Conservation (phyloP, 495 filamentous ascomycete genomes). For the Cercophora samala region DNA sequence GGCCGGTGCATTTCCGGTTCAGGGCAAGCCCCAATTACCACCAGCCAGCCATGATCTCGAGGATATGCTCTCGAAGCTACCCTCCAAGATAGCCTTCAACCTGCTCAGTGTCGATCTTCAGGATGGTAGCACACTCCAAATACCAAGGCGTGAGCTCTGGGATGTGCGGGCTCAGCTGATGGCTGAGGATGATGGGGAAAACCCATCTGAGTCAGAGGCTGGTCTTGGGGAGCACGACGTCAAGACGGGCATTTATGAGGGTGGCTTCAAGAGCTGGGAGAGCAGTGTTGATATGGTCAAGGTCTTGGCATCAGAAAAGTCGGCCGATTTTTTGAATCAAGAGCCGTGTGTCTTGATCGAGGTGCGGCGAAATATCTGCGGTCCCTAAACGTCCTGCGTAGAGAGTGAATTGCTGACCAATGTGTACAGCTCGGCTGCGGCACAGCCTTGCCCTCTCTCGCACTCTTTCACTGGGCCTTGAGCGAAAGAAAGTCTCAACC, state of each 20-base stretch:
- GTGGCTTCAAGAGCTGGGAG: constrained; percentile 99
- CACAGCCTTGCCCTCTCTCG: constrained; percentile 78
- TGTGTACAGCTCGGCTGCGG: constrained; percentile 75
- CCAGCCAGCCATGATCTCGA: constrained; percentile 42
- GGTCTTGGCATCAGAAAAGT: constrained; percentile 54
- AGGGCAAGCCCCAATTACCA: constrained; percentile 47
- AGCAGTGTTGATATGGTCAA: constrained; percentile 84
- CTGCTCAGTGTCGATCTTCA: constrained; percentile 54
- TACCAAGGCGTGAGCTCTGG: constrained; percentile 87
- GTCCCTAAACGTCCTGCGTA: not conserved
- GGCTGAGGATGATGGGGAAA: constrained; percentile 65
- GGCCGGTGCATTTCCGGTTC: constrained; percentile 48
- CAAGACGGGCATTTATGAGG: constrained; percentile 88
- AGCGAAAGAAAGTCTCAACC: constrained; percentile 23
- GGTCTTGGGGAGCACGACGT: constrained; percentile 79
- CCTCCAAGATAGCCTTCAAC: constrained; percentile 75
- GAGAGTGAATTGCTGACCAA: constrained; percentile 22
- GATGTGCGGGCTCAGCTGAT: constrained; percentile 92
- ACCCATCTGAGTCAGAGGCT: constrained; percentile 37
- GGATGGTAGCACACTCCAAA: constrained; percentile 42
- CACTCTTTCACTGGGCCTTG: constrained; percentile 70
- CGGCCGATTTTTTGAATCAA: constrained; percentile 54
- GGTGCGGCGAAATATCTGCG: constrained; percentile 46
- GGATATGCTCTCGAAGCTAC: constrained; percentile 64
- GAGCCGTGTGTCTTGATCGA: constrained; percentile 62